phyloP scores from a whole-genome alignment of 768 basidiomycete genomes.

The Phanerochaete carnosa region DNA sequence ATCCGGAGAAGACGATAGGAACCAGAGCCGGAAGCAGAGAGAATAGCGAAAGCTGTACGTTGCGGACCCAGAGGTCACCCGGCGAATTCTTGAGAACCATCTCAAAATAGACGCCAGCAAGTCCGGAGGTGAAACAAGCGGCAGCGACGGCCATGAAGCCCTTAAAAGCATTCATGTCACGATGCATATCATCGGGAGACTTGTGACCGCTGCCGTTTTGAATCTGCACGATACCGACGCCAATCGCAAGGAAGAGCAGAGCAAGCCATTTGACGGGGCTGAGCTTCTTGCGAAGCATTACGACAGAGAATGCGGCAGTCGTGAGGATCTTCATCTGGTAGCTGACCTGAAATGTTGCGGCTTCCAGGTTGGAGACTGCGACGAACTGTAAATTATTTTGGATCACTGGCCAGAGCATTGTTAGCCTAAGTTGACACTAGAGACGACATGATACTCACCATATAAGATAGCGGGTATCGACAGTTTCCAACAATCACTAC shows the following conservation, averaged over 20 bases:
- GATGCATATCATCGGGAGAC: constrained; percentile 52
- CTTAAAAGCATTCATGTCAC: constrained; percentile 78
- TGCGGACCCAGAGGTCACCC: constrained; percentile 87
- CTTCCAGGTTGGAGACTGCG: constrained; percentile 91
- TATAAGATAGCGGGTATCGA: constrained; percentile 96
- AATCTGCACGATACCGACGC: constrained; percentile 94
- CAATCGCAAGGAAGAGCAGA: constrained; percentile 83
- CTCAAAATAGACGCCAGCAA: constrained; percentile 93
- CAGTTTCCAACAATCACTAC: constrained; percentile 94
- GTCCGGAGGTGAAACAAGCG: constrained; percentile 86
- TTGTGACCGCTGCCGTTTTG: constrained; percentile 74
- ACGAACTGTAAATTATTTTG: constrained; percentile 98
- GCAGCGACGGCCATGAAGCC: constrained; percentile 82
- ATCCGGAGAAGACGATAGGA: constrained; percentile 72
- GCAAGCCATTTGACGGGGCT: constrained; percentile 80
- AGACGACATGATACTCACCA: not conserved
- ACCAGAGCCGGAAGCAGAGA: constrained; percentile 86
- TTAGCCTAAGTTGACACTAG: not conserved
- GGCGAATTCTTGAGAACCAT: constrained; percentile 85
- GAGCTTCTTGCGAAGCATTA: constrained; percentile 74
- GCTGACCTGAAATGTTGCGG: constrained; percentile 96
- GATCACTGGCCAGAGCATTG: constrained; percentile 40
- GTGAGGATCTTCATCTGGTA: constrained; percentile 99
- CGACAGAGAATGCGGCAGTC: constrained; percentile 89
- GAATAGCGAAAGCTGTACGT: constrained; percentile 86